A percentile compares a stretch with the other conserved stretches of the same genome.
These are phyloP conservation scores for Trifolium pratense DNA, from an alignment of 306 rosid genomes.

Conservation along the genomic window DNA sequence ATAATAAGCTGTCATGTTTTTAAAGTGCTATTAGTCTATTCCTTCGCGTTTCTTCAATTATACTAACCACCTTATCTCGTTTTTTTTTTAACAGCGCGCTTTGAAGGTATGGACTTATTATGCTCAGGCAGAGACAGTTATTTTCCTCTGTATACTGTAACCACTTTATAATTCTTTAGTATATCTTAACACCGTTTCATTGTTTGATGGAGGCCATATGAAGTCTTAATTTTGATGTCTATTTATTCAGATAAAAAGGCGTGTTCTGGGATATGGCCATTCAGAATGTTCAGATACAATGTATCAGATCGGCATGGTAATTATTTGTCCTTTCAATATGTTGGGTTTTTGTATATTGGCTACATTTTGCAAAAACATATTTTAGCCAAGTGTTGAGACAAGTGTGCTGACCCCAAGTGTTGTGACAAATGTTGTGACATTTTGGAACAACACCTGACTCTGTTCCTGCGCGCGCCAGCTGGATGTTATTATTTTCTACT, in stretches of 20 bases:
- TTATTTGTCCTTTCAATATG: slow-evolving; percentile 34
- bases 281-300: slow-evolving; percentile 81
- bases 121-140: slow-evolving; percentile 21
- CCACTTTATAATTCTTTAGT: slow-evolving; percentile 25
- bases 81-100: slow-evolving; percentile 65
- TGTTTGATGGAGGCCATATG: slow-evolving; percentile 20
- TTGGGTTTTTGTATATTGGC: no score
- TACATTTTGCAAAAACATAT: no score
- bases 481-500: no score
- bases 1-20: no score
- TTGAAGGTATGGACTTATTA: slow-evolving; percentile 68
- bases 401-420: no score
- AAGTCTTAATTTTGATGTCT: slow-evolving; percentile 33
- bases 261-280: slow-evolving; percentile 80
- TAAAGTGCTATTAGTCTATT: slow-evolving; percentile 23
- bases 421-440: no score
- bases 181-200: slow-evolving; percentile 16
- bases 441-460: no score
- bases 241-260: slow-evolving; percentile 71
- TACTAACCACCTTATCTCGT: slow-evolving; percentile 41
- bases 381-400: no score
- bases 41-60: slow-evolving; percentile 17
- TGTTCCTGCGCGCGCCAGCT: no score
- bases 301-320: slow-evolving; percentile 92
- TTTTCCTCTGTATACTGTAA: slow-evolving; percentile 18